Conservation (phyloP, 371 early-diverging fungal species). For the Umbelopsis sp. region DNA sequence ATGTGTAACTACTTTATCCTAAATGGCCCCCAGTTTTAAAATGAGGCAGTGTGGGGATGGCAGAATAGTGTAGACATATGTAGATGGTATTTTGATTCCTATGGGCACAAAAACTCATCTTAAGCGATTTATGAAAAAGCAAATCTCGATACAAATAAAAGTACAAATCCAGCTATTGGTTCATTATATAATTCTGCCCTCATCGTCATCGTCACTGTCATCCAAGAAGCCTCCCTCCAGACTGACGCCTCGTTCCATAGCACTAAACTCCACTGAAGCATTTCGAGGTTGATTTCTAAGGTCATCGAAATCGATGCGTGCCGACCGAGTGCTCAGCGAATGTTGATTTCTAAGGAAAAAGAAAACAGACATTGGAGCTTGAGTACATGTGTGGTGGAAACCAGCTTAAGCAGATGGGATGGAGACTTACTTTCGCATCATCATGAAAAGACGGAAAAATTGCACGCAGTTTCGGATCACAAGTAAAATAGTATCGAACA, state of each 20-base stretch:
- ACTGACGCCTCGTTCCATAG: conserved; percentile 38
- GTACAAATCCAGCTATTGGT: background rate
- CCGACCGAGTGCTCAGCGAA: conserved; percentile 44
- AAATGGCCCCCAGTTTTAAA: too few relatives aligned
- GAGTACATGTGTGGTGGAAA: too few relatives aligned
- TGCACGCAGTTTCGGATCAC: conserved; percentile 75
- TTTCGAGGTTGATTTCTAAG: conserved; percentile 35
- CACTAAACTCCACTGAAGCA: conserved; percentile 43
- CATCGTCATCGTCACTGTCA: conserved; percentile 45
- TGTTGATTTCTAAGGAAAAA: conserved; percentile 42
- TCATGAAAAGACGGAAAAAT: conserved; percentile 66
- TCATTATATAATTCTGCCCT: conserved; percentile 21
- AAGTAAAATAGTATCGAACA: conserved; percentile 71
- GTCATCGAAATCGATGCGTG: conserved; percentile 49
- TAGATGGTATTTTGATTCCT: too few relatives aligned
- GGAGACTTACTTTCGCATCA: conserved; percentile 68
- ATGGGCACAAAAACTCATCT: too few relatives aligned
- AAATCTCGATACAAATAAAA: conserved; percentile 2
- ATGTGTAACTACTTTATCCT: too few relatives aligned
- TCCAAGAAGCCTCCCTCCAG: conserved; percentile 46
- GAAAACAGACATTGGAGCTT: too few relatives aligned
- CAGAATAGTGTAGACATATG: too few relatives aligned
- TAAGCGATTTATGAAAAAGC: background rate
- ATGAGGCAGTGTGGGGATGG: too few relatives aligned
- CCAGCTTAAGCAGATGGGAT: too few relatives aligned